Evolutionary conservation across 345 rosid genomes (phyloP).

Genomic region (Eucalyptus coolabah): DNA sequence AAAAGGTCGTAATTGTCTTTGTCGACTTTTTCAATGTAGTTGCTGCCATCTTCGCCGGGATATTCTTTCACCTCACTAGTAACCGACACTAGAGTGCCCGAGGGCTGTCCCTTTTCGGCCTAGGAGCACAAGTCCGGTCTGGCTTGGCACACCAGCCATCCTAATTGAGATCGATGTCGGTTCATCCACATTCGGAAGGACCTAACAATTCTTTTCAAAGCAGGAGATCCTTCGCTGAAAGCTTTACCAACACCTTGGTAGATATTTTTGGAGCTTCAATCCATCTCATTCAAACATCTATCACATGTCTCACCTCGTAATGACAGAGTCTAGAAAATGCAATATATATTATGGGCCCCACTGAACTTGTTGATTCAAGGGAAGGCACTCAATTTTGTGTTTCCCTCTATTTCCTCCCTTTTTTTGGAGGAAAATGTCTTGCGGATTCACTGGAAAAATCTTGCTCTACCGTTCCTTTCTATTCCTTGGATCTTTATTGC

Average conservation of each 20-base stretch:
- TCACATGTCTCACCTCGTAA: background rate
- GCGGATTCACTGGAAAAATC: too few relatives aligned
- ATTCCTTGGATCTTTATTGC: background rate
- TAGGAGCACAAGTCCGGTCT: background rate
- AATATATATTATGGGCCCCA: too few relatives aligned
- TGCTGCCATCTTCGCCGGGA: background rate
- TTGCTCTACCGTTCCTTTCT: background rate
- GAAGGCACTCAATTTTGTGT: background rate
- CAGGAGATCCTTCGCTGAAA: background rate
- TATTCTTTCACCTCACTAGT: background rate
- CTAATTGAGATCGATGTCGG: background rate
- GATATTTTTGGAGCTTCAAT: background rate
- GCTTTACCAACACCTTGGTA: rapidly evolving
- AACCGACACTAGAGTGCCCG: background rate
- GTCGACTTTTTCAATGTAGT: too few relatives aligned
- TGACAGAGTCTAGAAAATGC: background rate
- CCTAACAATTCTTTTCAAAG: background rate
- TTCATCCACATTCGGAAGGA: background rate
- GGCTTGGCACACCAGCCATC: background rate
- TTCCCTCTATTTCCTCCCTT: background rate
- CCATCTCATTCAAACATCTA: background rate
- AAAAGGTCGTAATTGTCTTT: too few relatives aligned
- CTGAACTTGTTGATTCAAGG: too few relatives aligned
- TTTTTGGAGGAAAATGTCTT: background rate
- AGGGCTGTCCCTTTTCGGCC: too few relatives aligned